These are phyloP conservation scores for Ambispora gerdemannii DNA, from an alignment of 192 early-diverging fungal species.

Conservation along the genomic window DNA sequence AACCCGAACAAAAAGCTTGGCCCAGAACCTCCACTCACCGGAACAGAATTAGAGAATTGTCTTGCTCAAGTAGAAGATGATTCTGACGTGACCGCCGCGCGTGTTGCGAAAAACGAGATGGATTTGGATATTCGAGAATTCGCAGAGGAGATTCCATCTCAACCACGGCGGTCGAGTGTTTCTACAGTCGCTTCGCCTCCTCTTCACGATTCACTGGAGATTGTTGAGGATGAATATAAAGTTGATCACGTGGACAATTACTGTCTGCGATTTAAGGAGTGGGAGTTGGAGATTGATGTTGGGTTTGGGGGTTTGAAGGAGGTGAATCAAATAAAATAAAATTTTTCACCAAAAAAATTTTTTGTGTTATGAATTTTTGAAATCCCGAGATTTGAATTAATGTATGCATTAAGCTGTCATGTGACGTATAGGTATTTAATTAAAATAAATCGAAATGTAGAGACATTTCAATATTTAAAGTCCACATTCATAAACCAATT, in stretches of 20 bases:
- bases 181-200: constrained; percentile 27
- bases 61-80: constrained; percentile 64
- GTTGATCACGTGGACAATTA: constrained; percentile 73
- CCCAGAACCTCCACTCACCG: constrained; percentile 34
- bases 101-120: constrained; percentile 54
- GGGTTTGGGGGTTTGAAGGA: constrained; percentile 55
- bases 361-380: no score
- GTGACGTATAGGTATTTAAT: no score
- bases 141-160: constrained; percentile 39
- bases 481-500: no score
- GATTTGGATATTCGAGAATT: constrained; percentile 61
- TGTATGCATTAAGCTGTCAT: no score
- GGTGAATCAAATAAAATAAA: no score
- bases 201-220: constrained; percentile 20
- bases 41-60: constrained; percentile 54
- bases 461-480: no score
- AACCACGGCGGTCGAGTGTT: constrained; percentile 21
- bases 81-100: constrained; percentile 57
- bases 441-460: no score
- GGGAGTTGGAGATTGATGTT: constrained; percentile 52
- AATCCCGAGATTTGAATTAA: no score
- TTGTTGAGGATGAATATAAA: constrained; percentile 31
- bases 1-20: constrained; percentile 29
- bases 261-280: constrained; percentile 62
- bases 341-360: no score